Evolutionary conservation across 2,329 filamentous ascomycete species (phyloP), one percentile per base, ranked within the genome.

Genomic region (Erysiphe pulchra): DNA sequence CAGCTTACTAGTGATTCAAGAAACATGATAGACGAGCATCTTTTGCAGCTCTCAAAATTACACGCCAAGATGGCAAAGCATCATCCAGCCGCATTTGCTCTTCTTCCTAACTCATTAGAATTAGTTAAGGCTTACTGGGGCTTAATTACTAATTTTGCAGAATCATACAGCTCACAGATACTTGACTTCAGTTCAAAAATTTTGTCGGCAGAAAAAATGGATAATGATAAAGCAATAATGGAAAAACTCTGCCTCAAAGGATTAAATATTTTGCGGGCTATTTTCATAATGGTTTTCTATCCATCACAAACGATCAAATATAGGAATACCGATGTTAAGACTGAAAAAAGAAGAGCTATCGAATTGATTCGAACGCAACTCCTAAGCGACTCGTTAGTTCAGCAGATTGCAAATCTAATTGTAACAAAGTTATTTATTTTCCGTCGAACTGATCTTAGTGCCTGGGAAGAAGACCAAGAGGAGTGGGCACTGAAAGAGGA

Each of bases 401-500:
- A 79, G 14, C 75, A 86, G 51, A 78, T 92, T 52, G 83, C 90
- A 58, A 83, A 90, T 51, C 68, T 78, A 12, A 75, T 93, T 47
- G 81, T 98, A 45, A 84, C 80, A 1, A 77, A 80, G 54, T 83
- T 93, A 52, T 90, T 98, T 58, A 71, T 90, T 34, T 90, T 95
- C 59, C 75, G 84, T 32, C 73, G 80, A 48, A 75, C 75, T 45
- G 90, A 98, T 60, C 70, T 95, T 1, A 76, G 84, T 50, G 80
- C 84, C 47, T 98, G 90, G 90, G 80, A 92, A 57, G 80, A 92
- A 56, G 85, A 93, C 47, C 84, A 87, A 0, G 84, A 98, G 59
- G 85, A 92, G 46, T 98, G 90, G 86, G 87, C 94, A 60, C 77
- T 81, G 51, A 76, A 79, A 54, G 85, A 94, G 63, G 84, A 92